Conservation (phyloP, 2,329 filamentous ascomycete genomes). For the Penicillium sp. region DNA sequence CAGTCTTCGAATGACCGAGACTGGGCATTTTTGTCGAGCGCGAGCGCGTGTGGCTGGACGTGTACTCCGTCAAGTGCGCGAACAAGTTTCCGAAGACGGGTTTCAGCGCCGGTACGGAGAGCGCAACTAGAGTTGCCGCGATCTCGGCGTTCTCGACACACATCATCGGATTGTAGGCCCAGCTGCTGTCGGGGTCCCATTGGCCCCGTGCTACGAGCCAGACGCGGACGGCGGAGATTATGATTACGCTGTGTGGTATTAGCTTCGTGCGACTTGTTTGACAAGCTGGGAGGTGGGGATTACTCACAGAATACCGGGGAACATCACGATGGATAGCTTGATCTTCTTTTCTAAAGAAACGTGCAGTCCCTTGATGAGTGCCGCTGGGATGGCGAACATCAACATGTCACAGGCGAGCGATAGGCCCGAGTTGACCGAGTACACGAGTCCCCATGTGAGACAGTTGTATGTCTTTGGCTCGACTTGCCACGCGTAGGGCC, state of each 20-base stretch:
- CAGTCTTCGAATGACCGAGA: slow-evolving; percentile 16
- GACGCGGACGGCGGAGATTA: slow-evolving; percentile 50
- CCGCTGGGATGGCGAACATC: slow-evolving; percentile 52
- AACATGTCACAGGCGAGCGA: slow-evolving; percentile 53
- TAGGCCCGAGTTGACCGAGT: slow-evolving; percentile 52
- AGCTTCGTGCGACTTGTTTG: background rate
- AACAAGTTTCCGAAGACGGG: slow-evolving; percentile 43
- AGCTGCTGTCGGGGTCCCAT: slow-evolving; percentile 49
- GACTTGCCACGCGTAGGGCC: slow-evolving; percentile 54
- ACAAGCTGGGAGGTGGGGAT: too few relatives aligned
- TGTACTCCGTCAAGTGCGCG: slow-evolving; percentile 24
- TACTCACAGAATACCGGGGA: slow-evolving; percentile 52
- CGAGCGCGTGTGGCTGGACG: slow-evolving; percentile 23
- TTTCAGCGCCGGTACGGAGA: slow-evolving; percentile 54
- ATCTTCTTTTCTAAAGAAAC: slow-evolving; percentile 49
- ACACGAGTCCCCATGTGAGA: slow-evolving; percentile 54
- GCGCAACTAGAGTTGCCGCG: slow-evolving; percentile 51
- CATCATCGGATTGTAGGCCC: slow-evolving; percentile 54
- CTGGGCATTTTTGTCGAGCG: slow-evolving; percentile 14
- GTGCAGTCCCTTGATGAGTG: slow-evolving; percentile 50
- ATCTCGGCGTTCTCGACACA: slow-evolving; percentile 54
- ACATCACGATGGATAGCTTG: slow-evolving; percentile 49
- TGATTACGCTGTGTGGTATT: slow-evolving; percentile 45
- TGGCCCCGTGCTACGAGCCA: slow-evolving; percentile 52
- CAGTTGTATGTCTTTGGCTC: slow-evolving; percentile 46